phyloP scores from a whole-genome alignment of 768 basidiomycete genomes.

The Hygrophorus russula region DNA sequence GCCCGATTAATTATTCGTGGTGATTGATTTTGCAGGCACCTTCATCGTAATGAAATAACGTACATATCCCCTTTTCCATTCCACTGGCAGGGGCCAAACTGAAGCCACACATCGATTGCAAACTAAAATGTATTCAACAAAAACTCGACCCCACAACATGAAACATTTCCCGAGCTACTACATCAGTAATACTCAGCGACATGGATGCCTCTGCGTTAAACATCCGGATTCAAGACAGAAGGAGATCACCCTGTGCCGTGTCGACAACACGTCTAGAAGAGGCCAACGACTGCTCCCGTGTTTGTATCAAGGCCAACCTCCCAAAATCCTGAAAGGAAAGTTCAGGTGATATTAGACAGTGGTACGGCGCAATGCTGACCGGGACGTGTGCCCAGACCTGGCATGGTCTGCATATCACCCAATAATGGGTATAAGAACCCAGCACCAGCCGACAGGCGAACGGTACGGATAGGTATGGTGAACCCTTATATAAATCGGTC shows the following conservation, averaged over 20 bases:
- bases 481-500: slow-evolving; percentile 44
- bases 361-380: slow-evolving; percentile 27
- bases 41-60: too few relatives aligned
- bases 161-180: too few relatives aligned
- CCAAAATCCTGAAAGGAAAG: slow-evolving; percentile 62
- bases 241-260: not conserved
- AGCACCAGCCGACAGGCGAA: slow-evolving; percentile 84
- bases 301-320: slow-evolving; percentile 76
- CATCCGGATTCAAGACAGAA: too few relatives aligned
- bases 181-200: too few relatives aligned
- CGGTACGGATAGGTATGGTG: slow-evolving; percentile 82
- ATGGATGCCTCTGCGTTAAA: too few relatives aligned
- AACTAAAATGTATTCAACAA: too few relatives aligned
- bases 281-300: slow-evolving; percentile 72
- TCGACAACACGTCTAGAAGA: slow-evolving; percentile 50
- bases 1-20: too few relatives aligned
- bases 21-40: too few relatives aligned
- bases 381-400: slow-evolving; percentile 86
- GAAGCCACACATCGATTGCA: too few relatives aligned
- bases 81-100: too few relatives aligned
- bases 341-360: slow-evolving; percentile 8
- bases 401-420: slow-evolving; percentile 99
- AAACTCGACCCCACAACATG: too few relatives aligned
- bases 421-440: slow-evolving; percentile 92
- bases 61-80: too few relatives aligned